These are phyloP conservation scores for Theobroma cacao DNA, from an alignment of 345 rosid species.

Conservation along the genomic window DNA sequence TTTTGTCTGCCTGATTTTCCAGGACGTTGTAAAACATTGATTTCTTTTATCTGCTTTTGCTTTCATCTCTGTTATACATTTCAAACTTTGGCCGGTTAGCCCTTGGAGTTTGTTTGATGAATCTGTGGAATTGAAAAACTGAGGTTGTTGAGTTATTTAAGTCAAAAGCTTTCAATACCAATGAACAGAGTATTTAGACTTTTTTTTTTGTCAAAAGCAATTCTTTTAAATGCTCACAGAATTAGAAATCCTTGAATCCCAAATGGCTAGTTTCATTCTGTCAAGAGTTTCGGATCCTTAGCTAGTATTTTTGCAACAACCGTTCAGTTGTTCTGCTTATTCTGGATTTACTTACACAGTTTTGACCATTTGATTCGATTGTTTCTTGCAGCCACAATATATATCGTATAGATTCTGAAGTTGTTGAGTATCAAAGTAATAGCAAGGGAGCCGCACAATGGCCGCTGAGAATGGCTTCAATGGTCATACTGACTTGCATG, in stretches of 20 bases:
- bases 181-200: neutral
- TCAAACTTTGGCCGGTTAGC: neutral
- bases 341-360: neutral
- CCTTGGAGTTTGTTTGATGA: neutral
- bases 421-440: neutral
- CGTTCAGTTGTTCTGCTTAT: neutral
- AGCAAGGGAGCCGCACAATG: slow-evolving; percentile 24
- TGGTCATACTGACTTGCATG: slow-evolving; percentile 20
- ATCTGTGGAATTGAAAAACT: neutral
- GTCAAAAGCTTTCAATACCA: neutral
- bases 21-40: neutral
- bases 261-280: neutral
- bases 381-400: slow-evolving; percentile 1
- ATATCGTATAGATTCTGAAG: neutral
- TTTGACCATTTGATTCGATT: neutral
- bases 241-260: neutral
- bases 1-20: neutral
- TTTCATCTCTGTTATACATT: neutral
- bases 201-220: neutral
- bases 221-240: neutral
- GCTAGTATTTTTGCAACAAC: neutral
- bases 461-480: slow-evolving; percentile 23
- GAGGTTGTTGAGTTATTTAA: neutral
- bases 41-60: neutral
- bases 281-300: neutral